Percentiles rank a stretch among this genome's conserved stretches.
Conservation (phyloP, 2,329 filamentous ascomycete species). For the Colletotrichum noveboracense region DNA sequence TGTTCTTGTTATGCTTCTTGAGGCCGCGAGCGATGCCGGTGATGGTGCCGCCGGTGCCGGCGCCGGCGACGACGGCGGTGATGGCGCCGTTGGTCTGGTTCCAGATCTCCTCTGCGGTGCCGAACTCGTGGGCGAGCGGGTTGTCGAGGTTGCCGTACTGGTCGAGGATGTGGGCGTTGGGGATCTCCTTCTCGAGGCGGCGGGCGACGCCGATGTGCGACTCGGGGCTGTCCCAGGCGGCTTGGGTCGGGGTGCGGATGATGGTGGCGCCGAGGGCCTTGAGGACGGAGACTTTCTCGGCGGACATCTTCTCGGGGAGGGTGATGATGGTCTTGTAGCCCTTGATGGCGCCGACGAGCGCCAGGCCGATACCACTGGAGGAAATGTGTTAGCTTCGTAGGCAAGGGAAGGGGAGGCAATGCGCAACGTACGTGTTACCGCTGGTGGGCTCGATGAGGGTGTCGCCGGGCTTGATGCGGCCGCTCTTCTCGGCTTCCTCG, state of each 20-base stretch:
- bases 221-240: constrained; percentile 92
- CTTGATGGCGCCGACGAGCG: constrained; percentile 93
- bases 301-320: constrained; percentile 98
- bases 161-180: constrained; percentile 95
- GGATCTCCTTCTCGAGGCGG: constrained; percentile 91
- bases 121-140: constrained; percentile 89
- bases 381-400: neutral
- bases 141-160: constrained; percentile 95
- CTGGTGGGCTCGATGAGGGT: constrained; percentile 98
- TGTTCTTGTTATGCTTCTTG: constrained; percentile 81
- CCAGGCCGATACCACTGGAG: constrained; percentile 81
- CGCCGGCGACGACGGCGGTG: constrained; percentile 85
- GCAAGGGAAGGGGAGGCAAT: too few species aligned
- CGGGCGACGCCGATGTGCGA: constrained; percentile 95
- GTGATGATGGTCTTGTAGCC: constrained; percentile 99
- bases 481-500: constrained; percentile 88
- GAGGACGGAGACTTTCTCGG: constrained; percentile 95
- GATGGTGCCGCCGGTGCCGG: constrained; percentile 94
- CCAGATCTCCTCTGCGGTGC: constrained; percentile 97
- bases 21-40: constrained; percentile 86
- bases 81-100: constrained; percentile 84
- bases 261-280: constrained; percentile 95
- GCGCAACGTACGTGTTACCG: constrained; percentile 87
- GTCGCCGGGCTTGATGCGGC: constrained; percentile 95
- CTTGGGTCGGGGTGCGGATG: constrained; percentile 95